Evolutionary conservation across 352 stramenopile species (phyloP).

Genomic region (Phytophthora vignae): DNA sequence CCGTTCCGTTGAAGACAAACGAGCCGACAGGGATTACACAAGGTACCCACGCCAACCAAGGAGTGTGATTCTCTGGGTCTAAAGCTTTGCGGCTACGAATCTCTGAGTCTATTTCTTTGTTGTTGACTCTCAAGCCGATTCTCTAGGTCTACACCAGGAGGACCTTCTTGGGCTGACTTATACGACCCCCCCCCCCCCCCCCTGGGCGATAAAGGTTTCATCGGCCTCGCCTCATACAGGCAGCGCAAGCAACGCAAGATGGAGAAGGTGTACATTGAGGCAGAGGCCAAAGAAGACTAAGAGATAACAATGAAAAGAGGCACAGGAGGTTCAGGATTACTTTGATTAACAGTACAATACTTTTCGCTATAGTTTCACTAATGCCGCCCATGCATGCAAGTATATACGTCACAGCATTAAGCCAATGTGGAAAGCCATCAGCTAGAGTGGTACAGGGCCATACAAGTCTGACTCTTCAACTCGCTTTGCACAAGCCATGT

Average conservation of each 20-base stretch:
- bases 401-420: neutral
- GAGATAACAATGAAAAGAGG: neutral
- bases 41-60: too few relatives aligned
- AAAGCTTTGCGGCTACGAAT: too few relatives aligned
- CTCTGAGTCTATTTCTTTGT: too few relatives aligned
- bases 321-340: neutral
- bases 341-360: neutral
- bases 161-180: too few relatives aligned
- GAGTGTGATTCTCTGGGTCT: too few relatives aligned
- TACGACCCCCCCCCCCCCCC: too few relatives aligned
- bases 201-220: too few relatives aligned
- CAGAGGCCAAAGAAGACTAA: neutral
- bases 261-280: neutral
- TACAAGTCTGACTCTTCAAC: neutral
- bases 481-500: neutral
- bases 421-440: neutral
- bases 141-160: too few relatives aligned
- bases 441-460: slow-evolving; percentile 1
- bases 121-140: too few relatives aligned
- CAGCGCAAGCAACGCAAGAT: neutral
- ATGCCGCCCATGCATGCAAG: neutral
- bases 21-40: too few relatives aligned
- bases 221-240: too few relatives aligned
- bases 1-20: too few relatives aligned
- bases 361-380: neutral